These are phyloP conservation scores for Penicillium macrosclerotiorum DNA, from an alignment of 495 filamentous ascomycete genomes.

Conservation along the genomic window DNA sequence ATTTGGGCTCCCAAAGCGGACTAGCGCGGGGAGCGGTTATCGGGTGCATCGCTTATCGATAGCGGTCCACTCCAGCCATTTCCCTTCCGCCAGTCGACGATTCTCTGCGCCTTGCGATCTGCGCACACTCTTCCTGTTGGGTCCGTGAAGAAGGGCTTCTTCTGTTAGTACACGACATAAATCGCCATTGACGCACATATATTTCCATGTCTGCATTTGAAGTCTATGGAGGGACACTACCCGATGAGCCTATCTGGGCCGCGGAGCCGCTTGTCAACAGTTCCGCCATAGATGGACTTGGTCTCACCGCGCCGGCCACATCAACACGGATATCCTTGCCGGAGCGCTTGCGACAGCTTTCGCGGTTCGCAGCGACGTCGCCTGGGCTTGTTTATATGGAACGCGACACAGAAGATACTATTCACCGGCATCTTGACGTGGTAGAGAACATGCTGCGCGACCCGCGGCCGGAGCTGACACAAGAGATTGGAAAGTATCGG, in stretches of 20 bases:
- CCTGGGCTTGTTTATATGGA: slow-evolving; percentile 6
- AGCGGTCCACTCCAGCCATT: background rate
- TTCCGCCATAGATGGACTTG: slow-evolving; percentile 4
- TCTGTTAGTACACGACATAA: too few relatives aligned
- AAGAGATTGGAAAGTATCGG: slow-evolving; percentile 11
- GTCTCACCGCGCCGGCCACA: background rate
- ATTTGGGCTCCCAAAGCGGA: slow-evolving; percentile 1
- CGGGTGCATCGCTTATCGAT: slow-evolving; percentile 18
- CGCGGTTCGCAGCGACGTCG: slow-evolving; percentile 16
- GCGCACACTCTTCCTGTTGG: background rate
- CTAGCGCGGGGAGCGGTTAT: slow-evolving; percentile 19
- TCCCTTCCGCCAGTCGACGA: background rate
- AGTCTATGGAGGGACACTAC: background rate
- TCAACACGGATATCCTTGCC: slow-evolving; percentile 10
- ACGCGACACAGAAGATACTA: slow-evolving; percentile 15
- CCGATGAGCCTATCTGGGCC: background rate
- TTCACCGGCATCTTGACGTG: slow-evolving; percentile 31
- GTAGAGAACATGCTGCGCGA: slow-evolving; percentile 31
- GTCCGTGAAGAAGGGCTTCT: background rate
- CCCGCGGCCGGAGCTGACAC: slow-evolving; percentile 19
- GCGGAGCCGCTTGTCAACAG: background rate
- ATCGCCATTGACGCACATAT: background rate
- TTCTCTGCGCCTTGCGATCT: background rate
- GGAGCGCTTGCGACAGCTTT: slow-evolving; percentile 27
- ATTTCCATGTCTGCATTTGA: background rate